phyloP scores from a whole-genome alignment of 176 grass and related monocot genomes.

The Tuctoria greenei region DNA sequence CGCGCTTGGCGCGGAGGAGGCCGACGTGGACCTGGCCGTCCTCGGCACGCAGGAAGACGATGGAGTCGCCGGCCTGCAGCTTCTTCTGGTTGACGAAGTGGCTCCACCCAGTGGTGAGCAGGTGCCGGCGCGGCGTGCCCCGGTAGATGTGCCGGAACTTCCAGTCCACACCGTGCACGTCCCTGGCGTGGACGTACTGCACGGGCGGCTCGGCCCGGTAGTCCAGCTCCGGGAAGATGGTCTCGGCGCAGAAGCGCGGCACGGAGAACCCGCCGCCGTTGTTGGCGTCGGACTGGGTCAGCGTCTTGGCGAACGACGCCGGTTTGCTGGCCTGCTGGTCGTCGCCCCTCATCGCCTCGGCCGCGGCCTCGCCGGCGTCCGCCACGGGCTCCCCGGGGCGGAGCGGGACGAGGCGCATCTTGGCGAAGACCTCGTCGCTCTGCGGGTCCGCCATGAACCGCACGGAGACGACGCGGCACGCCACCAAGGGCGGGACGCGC shows the following conservation, averaged over 20 bases:
- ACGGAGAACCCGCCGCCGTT: slow-evolving; percentile 89
- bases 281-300: slow-evolving; percentile 96
- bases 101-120: slow-evolving; percentile 94
- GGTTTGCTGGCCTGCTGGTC: slow-evolving; percentile 26
- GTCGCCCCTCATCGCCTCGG: background rate
- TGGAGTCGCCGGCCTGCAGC: slow-evolving; percentile 71
- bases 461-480: slow-evolving; percentile 64
- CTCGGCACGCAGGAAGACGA: slow-evolving; percentile 74
- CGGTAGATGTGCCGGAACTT: slow-evolving; percentile 94
- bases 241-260: slow-evolving; percentile 80
- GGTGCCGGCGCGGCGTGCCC: slow-evolving; percentile 83
- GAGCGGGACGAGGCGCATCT: slow-evolving; percentile 63
- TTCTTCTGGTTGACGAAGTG: slow-evolving; percentile 83
- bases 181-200: slow-evolving; percentile 60
- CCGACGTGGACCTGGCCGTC: slow-evolving; percentile 71
- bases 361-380: slow-evolving; percentile 37
- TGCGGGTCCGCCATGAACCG: slow-evolving; percentile 66
- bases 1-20: slow-evolving; percentile 63
- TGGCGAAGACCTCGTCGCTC: slow-evolving; percentile 74
- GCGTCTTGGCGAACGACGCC: slow-evolving; percentile 76
- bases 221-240: slow-evolving; percentile 85
- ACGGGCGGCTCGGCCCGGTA: slow-evolving; percentile 61
- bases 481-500: slow-evolving; percentile 46
- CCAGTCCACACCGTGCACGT: slow-evolving; percentile 82
- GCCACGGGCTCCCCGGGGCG: slow-evolving; percentile 30